phyloP scores from a whole-genome alignment of 2,329 filamentous ascomycete species.

The Botrytis aclada region DNA sequence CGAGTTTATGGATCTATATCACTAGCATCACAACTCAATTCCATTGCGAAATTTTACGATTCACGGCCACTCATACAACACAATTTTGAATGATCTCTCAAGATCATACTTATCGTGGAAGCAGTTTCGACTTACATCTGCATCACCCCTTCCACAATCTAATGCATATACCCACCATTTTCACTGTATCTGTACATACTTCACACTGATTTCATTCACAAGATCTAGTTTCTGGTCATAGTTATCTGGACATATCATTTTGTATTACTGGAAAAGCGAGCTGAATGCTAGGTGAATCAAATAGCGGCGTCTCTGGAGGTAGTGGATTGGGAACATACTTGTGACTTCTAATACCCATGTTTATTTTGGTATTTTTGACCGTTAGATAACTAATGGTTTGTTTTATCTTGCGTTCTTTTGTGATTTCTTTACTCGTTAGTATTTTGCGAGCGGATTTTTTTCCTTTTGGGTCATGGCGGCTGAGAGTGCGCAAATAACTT shows the following conservation, averaged over 20 bases:
- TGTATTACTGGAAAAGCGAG: neutral
- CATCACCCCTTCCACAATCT: neutral
- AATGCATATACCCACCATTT: neutral
- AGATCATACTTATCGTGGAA: neutral
- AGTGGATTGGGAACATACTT: neutral
- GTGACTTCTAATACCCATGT: neutral
- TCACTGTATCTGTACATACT: neutral
- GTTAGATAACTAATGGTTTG: neutral
- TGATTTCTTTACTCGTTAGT: neutral
- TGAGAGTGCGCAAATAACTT: neutral
- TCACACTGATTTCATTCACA: neutral
- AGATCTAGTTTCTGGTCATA: neutral
- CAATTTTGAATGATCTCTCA: neutral
- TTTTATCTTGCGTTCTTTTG: neutral
- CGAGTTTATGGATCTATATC: neutral
- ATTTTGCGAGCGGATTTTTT: neutral
- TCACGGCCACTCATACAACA: neutral
- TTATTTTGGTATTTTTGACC: neutral
- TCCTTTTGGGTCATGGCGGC: too few relatives aligned
- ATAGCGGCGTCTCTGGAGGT: neutral
- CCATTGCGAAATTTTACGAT: neutral
- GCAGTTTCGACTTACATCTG: neutral
- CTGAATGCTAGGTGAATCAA: neutral
- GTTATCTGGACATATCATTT: neutral
- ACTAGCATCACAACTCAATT: neutral